Percentiles rank a stretch among this genome's conserved stretches.
phyloP scores from a whole-genome alignment of 2,329 filamentous ascomycete genomes.

The Scolecobasidium constrictum region DNA sequence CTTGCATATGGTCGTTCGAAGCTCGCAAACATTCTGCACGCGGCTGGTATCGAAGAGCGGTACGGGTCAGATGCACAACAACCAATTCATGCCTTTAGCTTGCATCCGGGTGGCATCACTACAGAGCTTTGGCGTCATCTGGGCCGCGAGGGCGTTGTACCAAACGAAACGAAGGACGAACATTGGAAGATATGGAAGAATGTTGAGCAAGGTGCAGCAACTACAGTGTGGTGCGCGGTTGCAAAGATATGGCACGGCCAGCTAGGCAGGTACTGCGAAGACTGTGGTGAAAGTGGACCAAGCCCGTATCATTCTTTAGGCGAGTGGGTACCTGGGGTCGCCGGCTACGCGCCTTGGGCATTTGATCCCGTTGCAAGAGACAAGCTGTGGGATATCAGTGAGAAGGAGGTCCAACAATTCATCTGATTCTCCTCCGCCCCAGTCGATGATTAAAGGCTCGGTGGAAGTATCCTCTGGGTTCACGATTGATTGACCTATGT shows the following conservation, averaged over 20 bases:
- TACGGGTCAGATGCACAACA: conserved; percentile 28
- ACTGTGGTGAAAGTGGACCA: conserved; percentile 26
- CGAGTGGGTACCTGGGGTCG: conserved; percentile 8
- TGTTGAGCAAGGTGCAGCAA: conserved; percentile 38
- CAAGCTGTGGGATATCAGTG: conserved; percentile 31
- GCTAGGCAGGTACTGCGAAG: conserved; percentile 35
- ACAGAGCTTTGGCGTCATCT: conserved; percentile 13
- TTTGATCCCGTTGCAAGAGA: conserved; percentile 29
- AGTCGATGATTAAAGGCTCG: no score
- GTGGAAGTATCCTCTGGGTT: no score
- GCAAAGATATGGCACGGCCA: conserved; percentile 32
- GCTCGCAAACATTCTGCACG: conserved; percentile 39
- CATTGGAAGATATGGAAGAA: conserved; percentile 2
- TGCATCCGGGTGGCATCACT: conserved; percentile 38
- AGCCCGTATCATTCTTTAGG: conserved; percentile 12
- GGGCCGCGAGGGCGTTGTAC: not conserved
- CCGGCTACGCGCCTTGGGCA: conserved; percentile 21
- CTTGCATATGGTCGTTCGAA: conserved; percentile 39
- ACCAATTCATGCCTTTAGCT: conserved; percentile 30
- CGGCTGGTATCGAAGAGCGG: conserved; percentile 39
- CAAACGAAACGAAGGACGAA: not conserved
- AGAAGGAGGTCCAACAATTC: conserved; percentile 12
- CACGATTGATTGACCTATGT: no score
- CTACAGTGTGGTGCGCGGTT: conserved; percentile 34
- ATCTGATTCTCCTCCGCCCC: no score